phyloP scores from a whole-genome alignment of 2,329 filamentous ascomycete species.

The Colletotrichum higginsianum region DNA sequence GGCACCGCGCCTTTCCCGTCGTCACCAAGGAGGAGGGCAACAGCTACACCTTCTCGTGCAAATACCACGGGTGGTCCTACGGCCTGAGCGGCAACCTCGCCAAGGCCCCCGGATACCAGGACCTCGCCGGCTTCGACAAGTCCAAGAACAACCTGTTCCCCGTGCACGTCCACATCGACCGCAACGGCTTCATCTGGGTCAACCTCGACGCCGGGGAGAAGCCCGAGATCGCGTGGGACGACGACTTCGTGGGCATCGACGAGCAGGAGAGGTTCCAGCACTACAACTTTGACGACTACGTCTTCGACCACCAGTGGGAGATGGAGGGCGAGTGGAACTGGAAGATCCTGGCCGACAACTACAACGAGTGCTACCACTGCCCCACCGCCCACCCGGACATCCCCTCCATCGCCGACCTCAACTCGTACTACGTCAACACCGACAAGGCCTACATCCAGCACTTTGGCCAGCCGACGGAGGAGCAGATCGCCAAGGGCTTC shows the following conservation, averaged over 20 bases:
- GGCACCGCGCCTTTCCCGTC: constrained; percentile 73
- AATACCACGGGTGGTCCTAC: constrained; percentile 76
- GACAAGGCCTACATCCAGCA: constrained; percentile 66
- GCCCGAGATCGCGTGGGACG: constrained; percentile 65
- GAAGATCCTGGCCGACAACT: constrained; percentile 75
- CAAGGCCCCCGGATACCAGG: constrained; percentile 73
- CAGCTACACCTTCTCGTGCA: constrained; percentile 69
- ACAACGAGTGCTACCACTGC: constrained; percentile 78
- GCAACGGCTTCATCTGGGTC: constrained; percentile 70
- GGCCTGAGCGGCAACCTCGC: constrained; percentile 69
- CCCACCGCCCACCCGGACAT: constrained; percentile 72
- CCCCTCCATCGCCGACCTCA: constrained; percentile 69
- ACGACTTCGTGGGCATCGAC: constrained; percentile 66
- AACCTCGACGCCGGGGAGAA: constrained; percentile 64
- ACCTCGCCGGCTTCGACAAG: constrained; percentile 70
- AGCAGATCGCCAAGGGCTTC: constrained; percentile 64
- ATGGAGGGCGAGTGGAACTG: constrained; percentile 72
- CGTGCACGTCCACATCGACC: constrained; percentile 68
- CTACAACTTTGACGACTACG: constrained; percentile 67
- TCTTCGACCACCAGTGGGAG: constrained; percentile 71
- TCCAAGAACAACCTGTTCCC: constrained; percentile 69
- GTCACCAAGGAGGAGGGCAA: constrained; percentile 66
- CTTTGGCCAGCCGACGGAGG: constrained; percentile 60
- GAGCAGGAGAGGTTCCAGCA: constrained; percentile 59
- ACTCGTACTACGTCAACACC: constrained; percentile 67